A percentile compares a stretch with the other conserved stretches of the same genome.
Evolutionary conservation across 2,329 filamentous ascomycete genomes (phyloP).

Genomic region (Salinomyces thailandicus): DNA sequence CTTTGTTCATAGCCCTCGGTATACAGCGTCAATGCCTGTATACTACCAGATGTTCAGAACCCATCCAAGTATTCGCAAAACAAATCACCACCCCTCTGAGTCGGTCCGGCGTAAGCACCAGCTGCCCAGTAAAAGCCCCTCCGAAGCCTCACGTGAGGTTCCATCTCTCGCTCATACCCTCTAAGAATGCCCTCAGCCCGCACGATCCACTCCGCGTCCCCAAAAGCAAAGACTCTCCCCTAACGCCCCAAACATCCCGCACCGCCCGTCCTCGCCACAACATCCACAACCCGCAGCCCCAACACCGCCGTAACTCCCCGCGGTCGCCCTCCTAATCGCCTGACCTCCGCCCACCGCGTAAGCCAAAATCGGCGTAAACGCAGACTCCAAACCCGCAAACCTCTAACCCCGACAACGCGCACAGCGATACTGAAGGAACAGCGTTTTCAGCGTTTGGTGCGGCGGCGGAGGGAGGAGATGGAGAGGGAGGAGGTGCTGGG

Average conservation of each 20-base stretch:
- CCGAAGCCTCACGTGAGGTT: no score
- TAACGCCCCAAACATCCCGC: background rate
- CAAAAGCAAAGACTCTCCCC: background rate
- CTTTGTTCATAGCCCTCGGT: no score
- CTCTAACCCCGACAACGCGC: constrained; percentile 5
- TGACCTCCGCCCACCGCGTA: constrained; percentile 1
- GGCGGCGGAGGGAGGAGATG: constrained; percentile 1
- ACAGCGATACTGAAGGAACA: constrained; percentile 4
- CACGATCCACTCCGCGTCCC: background rate
- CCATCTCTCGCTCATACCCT: no score
- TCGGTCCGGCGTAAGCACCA: no score
- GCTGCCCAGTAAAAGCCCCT: no score
- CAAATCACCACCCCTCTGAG: no score
- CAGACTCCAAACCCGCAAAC: background rate
- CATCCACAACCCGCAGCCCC: background rate
- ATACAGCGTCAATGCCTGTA: no score
- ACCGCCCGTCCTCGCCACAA: no score
- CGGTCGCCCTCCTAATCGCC: constrained; percentile 2
- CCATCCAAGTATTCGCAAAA: no score
- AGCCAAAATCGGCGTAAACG: background rate
- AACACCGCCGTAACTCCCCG: background rate
- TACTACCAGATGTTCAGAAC: no score
- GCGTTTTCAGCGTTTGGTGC: background rate
- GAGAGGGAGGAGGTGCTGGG: constrained; percentile 3
- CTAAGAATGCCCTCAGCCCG: background rate